Conservation (phyloP, 805 yeast species). For the Cyberlindnera xishuangbannaensis region DNA sequence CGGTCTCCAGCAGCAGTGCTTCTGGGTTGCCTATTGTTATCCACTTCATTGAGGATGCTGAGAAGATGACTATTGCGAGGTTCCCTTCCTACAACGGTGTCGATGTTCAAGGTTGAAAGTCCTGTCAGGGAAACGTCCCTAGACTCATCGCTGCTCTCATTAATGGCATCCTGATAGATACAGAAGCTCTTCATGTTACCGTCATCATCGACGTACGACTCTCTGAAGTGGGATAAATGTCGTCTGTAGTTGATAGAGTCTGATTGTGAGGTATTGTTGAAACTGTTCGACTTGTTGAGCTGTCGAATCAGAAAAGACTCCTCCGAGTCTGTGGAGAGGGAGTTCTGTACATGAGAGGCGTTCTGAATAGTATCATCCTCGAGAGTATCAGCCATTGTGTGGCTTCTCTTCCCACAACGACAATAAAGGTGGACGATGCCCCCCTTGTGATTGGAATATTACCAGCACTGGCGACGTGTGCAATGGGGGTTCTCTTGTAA, state of each 20-base stretch:
- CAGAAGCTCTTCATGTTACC: slow-evolving; percentile 18
- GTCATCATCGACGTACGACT: slow-evolving; percentile 22
- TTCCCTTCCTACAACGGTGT: slow-evolving; percentile 1
- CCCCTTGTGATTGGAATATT: too few relatives aligned
- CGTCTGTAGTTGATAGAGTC: slow-evolving; percentile 9
- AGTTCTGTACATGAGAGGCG: too few relatives aligned
- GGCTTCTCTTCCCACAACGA: neutral
- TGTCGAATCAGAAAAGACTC: slow-evolving; percentile 25
- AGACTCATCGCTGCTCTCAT: slow-evolving; percentile 20
- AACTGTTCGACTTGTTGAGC: slow-evolving; percentile 22
- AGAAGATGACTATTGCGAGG: neutral
- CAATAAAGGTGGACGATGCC: too few relatives aligned
- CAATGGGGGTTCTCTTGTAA: too few relatives aligned
- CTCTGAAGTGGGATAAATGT: slow-evolving; percentile 23
- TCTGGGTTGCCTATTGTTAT: too few relatives aligned
- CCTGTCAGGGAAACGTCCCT: slow-evolving; percentile 18
- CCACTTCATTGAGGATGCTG: too few relatives aligned
- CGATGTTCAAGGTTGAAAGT: slow-evolving; percentile 16
- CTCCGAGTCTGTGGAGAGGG: slow-evolving; percentile 25
- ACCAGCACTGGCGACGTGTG: too few relatives aligned
- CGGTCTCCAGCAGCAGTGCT: too few relatives aligned
- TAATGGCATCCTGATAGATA: slow-evolving; percentile 22
- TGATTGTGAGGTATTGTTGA: slow-evolving; percentile 15
- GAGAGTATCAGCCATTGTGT: slow-evolving; percentile 3
- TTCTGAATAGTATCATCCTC: slow-evolving; percentile 4